Evolutionary conservation across 148 eudicot species (phyloP).

Genomic region (Rhododendron kiyosumense): DNA sequence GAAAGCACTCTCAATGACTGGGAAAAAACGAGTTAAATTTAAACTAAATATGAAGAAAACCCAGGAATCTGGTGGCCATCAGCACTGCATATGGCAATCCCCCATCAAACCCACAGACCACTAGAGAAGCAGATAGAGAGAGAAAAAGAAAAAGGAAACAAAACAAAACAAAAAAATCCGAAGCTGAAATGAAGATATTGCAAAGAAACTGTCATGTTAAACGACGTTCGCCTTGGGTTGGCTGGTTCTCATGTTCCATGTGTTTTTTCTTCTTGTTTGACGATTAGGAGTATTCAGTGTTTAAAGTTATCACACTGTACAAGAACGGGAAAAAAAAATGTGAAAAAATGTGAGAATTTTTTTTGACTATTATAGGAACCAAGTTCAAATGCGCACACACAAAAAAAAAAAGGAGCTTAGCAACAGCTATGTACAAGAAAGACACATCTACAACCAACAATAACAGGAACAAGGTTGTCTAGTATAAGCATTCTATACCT

Average conservation of each 20-base stretch:
- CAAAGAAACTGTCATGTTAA: neutral
- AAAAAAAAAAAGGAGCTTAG: neutral
- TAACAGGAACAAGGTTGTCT: no score
- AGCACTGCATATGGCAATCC: neutral
- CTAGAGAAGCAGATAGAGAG: neutral
- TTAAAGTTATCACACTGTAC: no score
- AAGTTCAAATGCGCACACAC: no score
- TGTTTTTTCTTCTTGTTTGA: neutral
- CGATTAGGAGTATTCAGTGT: no score
- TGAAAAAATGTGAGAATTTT: no score
- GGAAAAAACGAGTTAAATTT: neutral
- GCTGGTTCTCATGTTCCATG: neutral
- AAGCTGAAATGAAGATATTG: neutral
- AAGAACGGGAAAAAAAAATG: neutral
- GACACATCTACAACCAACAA: neutral
- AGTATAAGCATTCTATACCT: no score
- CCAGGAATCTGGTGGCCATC: neutral
- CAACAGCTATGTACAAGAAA: neutral
- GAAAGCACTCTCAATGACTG: neutral
- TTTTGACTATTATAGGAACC: no score
- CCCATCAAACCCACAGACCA: neutral
- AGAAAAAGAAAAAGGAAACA: neutral
- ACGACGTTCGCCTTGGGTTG: neutral
- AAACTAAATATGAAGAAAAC: neutral
- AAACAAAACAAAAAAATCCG: neutral